A percentile compares a stretch with the other conserved stretches of the same genome.
phyloP scores from a whole-genome alignment of 257 asterid genomes.

The Cruciata laevipes region DNA sequence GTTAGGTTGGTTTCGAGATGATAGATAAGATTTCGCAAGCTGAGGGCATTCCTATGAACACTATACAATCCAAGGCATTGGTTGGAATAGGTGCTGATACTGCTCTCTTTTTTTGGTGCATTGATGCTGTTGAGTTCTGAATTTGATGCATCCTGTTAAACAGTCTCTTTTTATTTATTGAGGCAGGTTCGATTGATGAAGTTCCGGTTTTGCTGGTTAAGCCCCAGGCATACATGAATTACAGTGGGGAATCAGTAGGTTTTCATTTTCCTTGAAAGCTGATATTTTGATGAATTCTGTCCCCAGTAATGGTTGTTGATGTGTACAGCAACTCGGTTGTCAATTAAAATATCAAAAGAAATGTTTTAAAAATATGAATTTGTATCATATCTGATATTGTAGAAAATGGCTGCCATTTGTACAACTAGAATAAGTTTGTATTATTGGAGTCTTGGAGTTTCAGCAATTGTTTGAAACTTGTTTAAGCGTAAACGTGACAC shows the following conservation, averaged over 20 bases:
- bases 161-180: slow-evolving; percentile 9
- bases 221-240: slow-evolving; percentile 94
- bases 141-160: not conserved
- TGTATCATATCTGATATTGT: not conserved
- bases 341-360: not conserved
- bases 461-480: not conserved
- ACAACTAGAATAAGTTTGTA: not conserved
- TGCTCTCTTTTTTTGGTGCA: slow-evolving; percentile 3
- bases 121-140: not conserved
- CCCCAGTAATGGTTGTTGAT: not conserved
- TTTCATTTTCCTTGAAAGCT: slow-evolving; percentile 8
- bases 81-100: slow-evolving; percentile 66
- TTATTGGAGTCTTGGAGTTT: too few relatives aligned
- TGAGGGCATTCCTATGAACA: slow-evolving; percentile 76
- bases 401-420: not conserved
- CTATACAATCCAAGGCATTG: slow-evolving; percentile 87
- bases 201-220: slow-evolving; percentile 81
- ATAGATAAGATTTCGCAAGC: slow-evolving; percentile 68
- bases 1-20: slow-evolving; percentile 93
- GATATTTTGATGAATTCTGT: not conserved
- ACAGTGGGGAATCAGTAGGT: slow-evolving; percentile 90
- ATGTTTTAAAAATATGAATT: not conserved
- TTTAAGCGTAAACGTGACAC: not conserved
- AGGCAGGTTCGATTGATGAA: slow-evolving; percentile 84
- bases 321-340: not conserved